These are phyloP conservation scores for Suillus paluster DNA, from an alignment of 768 basidiomycete species.

Conservation along the genomic window DNA sequence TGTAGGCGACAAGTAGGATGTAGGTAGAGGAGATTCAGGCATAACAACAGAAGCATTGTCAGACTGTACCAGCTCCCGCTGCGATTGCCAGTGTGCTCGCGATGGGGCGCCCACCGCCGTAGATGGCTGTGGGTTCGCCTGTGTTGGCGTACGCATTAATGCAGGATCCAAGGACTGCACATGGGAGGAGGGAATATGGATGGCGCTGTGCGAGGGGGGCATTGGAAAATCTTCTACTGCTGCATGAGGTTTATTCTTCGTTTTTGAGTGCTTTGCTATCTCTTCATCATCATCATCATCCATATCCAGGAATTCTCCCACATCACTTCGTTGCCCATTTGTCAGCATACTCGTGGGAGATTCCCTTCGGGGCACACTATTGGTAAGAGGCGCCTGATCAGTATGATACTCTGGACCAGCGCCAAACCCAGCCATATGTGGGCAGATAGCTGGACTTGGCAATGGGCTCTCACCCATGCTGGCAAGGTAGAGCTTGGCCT, in stretches of 20 bases:
- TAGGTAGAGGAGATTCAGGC: conserved; percentile 33
- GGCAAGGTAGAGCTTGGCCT: conserved; percentile 73
- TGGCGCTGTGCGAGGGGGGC: conserved; percentile 40
- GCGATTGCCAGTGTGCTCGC: conserved; percentile 28
- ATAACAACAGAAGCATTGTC: conserved; percentile 19
- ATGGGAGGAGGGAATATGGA: conserved; percentile 14
- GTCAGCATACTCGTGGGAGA: conserved; percentile 18
- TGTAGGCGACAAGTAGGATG: conserved; percentile 35
- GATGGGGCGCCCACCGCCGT: conserved; percentile 15
- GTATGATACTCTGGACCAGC: background rate
- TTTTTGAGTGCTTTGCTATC: conserved; percentile 16
- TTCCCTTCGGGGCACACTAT: conserved; percentile 1
- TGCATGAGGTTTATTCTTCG: conserved; percentile 41
- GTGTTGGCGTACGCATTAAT: conserved; percentile 15
- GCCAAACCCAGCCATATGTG: conserved; percentile 7
- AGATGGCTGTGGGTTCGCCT: conserved; percentile 26
- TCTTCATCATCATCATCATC: conserved; percentile 41
- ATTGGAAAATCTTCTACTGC: conserved; percentile 57
- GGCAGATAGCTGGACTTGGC: conserved; percentile 49
- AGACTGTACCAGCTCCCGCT: conserved; percentile 26
- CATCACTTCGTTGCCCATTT: conserved; percentile 29
- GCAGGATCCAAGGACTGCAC: conserved; percentile 9
- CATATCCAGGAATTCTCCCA: conserved; percentile 70
- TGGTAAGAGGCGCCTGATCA: conserved; percentile 2
- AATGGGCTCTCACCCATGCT: conserved; percentile 68